Conservation (phyloP, 371 early-diverging fungal species). For the Coemansia sp. region DNA sequence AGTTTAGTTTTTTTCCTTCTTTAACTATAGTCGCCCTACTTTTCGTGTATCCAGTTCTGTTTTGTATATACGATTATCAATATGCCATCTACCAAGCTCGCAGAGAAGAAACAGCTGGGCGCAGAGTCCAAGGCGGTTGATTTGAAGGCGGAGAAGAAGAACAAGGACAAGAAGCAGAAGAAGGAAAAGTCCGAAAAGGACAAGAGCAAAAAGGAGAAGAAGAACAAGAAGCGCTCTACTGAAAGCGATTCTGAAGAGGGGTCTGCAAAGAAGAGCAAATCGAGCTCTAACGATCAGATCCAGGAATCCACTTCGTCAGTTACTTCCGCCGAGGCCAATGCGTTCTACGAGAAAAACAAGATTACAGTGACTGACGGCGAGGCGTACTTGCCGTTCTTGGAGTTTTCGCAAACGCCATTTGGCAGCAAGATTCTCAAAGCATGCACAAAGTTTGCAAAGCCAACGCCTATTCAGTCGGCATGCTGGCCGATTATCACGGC, state of each 20-base stretch:
- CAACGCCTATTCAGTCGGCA: slow-evolving; percentile 96
- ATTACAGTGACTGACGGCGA: slow-evolving; percentile 68
- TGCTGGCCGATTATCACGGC: slow-evolving; percentile 85
- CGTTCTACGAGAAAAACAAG: slow-evolving; percentile 65
- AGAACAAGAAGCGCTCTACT: slow-evolving; percentile 33
- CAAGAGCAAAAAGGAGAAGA: slow-evolving; percentile 21
- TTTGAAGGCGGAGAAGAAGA: slow-evolving; percentile 18
- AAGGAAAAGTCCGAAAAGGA: slow-evolving; percentile 32
- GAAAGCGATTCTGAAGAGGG: slow-evolving; percentile 38
- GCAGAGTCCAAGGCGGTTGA: not conserved
- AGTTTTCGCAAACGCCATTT: slow-evolving; percentile 74
- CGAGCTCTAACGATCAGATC: slow-evolving; percentile 8
- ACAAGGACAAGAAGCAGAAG: slow-evolving; percentile 44
- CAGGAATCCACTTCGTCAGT: not conserved
- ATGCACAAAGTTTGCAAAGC: slow-evolving; percentile 80
- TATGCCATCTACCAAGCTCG: slow-evolving; percentile 3
- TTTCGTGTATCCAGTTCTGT: not conserved
- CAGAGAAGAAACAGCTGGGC: slow-evolving; percentile 12
- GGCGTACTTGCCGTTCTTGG: slow-evolving; percentile 69
- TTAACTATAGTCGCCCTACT: not conserved
- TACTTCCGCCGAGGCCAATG: slow-evolving; percentile 30
- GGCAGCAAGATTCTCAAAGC: slow-evolving; percentile 69
- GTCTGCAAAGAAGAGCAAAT: slow-evolving; percentile 37
- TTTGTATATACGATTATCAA: slow-evolving; percentile 16
- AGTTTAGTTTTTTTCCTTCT: not conserved